These are phyloP conservation scores for Leishmania arabica DNA, from an alignment of 208 protist species.

Conservation along the genomic window DNA sequence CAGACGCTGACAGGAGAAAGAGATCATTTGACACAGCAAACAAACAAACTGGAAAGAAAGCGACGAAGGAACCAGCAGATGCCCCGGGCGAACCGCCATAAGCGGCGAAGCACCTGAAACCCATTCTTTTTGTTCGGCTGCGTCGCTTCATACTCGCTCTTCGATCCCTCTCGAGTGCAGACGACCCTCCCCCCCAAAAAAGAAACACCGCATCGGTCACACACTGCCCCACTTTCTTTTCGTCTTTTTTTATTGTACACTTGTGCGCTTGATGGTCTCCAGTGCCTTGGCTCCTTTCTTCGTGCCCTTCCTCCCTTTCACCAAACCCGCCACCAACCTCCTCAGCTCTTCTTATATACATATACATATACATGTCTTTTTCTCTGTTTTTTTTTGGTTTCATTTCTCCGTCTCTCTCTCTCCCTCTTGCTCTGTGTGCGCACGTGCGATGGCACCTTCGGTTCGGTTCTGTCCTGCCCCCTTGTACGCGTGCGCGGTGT, in stretches of 20 bases:
- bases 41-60: neutral
- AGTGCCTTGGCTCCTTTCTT: neutral
- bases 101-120: neutral
- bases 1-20: neutral
- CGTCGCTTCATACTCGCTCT: neutral
- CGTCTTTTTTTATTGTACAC: neutral
- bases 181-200: too few relatives aligned
- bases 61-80: neutral
- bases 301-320: neutral
- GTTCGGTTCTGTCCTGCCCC: neutral
- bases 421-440: constrained; percentile 5
- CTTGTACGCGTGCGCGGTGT: neutral
- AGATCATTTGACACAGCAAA: too few relatives aligned
- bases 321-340: neutral
- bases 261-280: neutral
- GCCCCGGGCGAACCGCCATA: neutral
- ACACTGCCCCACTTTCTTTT: neutral
- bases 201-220: neutral
- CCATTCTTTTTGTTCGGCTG: neutral
- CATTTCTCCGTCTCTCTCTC: neutral
- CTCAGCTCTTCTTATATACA: neutral
- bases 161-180: neutral
- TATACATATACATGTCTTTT: neutral
- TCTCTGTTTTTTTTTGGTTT: neutral
- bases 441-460: neutral